phyloP scores from a whole-genome alignment of 2,329 filamentous ascomycete species.

The Aspergillus fumigatus region DNA sequence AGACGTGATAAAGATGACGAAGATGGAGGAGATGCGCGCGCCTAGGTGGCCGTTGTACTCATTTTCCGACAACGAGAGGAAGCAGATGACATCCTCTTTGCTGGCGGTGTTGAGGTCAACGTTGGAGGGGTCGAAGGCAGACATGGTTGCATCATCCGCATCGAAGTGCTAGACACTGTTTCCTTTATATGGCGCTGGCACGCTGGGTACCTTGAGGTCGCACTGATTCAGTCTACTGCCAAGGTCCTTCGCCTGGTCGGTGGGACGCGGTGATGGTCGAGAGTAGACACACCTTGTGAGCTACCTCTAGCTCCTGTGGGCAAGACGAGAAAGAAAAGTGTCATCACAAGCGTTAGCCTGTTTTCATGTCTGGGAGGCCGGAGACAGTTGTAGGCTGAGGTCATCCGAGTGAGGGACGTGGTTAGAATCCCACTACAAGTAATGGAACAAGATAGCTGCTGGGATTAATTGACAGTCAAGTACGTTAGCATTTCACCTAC shows the following conservation, averaged over 20 bases:
- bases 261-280: not conserved
- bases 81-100: constrained; percentile 47
- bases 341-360: too few species aligned
- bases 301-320: not conserved
- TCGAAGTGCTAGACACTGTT: not conserved
- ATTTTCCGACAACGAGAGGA: constrained; percentile 43
- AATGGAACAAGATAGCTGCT: too few species aligned
- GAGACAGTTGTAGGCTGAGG: not conserved
- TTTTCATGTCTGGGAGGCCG: too few species aligned
- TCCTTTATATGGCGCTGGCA: not conserved
- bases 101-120: constrained; percentile 45
- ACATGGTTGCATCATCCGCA: constrained; percentile 7
- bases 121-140: constrained; percentile 34
- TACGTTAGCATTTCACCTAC: too few species aligned
- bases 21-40: constrained; percentile 41
- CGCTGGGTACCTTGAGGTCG: not conserved
- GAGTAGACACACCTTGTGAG: not conserved
- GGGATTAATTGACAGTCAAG: too few species aligned
- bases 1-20: constrained; percentile 43
- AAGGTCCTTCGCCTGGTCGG: not conserved
- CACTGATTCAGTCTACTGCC: not conserved
- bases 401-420: not conserved
- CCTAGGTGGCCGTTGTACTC: constrained; percentile 52
- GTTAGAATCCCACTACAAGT: not conserved
- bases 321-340: too few species aligned